Evolutionary conservation across 192 early-diverging fungal genomes (phyloP).

Genomic region (Paraglomus occultum): DNA sequence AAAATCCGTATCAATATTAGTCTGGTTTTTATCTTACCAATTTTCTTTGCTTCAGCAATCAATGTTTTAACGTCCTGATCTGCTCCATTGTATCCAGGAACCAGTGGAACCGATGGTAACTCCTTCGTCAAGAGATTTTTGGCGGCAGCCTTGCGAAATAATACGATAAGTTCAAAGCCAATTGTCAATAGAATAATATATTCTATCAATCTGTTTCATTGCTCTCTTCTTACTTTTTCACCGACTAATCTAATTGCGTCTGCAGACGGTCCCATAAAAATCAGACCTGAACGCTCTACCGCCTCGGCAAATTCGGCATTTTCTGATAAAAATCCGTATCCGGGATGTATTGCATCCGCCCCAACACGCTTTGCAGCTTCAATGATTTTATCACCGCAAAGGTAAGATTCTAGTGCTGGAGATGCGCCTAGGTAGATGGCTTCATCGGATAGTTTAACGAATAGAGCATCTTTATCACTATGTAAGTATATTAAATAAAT

Average conservation of each 20-base stretch:
- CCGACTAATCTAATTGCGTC: slow-evolving; percentile 60
- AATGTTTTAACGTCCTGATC: slow-evolving; percentile 53
- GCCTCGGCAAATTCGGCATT: slow-evolving; percentile 56
- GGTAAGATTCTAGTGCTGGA: slow-evolving; percentile 52
- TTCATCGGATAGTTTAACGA: slow-evolving; percentile 55
- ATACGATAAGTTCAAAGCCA: background rate
- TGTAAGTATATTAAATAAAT: background rate
- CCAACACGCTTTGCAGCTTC: slow-evolving; percentile 46
- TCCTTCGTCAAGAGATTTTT: slow-evolving; percentile 55
- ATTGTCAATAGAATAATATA: too few species aligned
- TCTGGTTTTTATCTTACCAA: slow-evolving; percentile 29
- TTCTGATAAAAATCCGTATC: slow-evolving; percentile 63
- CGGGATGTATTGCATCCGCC: slow-evolving; percentile 59
- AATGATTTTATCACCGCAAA: slow-evolving; percentile 52
- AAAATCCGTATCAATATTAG: background rate
- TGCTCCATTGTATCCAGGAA: slow-evolving; percentile 66
- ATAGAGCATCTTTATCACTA: slow-evolving; percentile 50
- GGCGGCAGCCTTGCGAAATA: slow-evolving; percentile 42
- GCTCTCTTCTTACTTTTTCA: slow-evolving; percentile 43
- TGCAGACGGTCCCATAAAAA: slow-evolving; percentile 56
- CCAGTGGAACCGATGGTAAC: slow-evolving; percentile 53
- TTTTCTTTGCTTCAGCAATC: slow-evolving; percentile 45
- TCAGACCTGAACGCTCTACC: slow-evolving; percentile 47
- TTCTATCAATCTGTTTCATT: too few species aligned
- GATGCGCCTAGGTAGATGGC: slow-evolving; percentile 55